phyloP scores from a whole-genome alignment of 2,329 filamentous ascomycete genomes.

The Pseudogymnoascus pannorum region DNA sequence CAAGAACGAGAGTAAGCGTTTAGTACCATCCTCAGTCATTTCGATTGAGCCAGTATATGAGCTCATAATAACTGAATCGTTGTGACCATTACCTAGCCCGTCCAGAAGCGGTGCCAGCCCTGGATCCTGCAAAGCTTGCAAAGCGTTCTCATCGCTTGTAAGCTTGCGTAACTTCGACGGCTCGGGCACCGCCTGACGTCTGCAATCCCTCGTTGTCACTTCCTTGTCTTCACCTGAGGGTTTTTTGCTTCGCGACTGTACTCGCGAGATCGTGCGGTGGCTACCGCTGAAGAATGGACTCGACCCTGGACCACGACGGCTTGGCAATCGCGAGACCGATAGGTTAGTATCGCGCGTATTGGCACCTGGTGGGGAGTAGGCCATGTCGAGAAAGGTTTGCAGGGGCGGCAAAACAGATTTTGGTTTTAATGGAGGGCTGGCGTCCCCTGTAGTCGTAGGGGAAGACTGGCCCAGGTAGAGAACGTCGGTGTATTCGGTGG shows the following conservation, averaged over 20 bases:
- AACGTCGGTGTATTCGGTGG: slow-evolving; percentile 19
- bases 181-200: not conserved
- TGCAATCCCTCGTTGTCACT: not conserved
- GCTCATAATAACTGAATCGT: not conserved
- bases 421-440: not conserved
- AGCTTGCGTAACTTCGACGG: not conserved
- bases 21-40: slow-evolving; percentile 1
- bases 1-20: not conserved
- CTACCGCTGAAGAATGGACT: slow-evolving; percentile 26
- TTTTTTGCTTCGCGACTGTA: not conserved
- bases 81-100: not conserved
- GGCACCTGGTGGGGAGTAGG: not conserved
- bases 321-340: slow-evolving; percentile 14
- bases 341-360: not conserved
- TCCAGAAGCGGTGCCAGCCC: not conserved
- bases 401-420: not conserved
- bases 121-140: not conserved
- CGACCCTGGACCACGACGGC: slow-evolving; percentile 20
- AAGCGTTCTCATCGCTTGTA: not conserved
- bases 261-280: slow-evolving; percentile 14
- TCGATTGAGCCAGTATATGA: not conserved
- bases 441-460: not conserved
- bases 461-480: slow-evolving; percentile 4
- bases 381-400: not conserved
- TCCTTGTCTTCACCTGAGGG: not conserved